Evolutionary conservation across 768 basidiomycete genomes (phyloP), one percentile per base, ranked within the genome.

Genomic region (Serendipita sp.): DNA sequence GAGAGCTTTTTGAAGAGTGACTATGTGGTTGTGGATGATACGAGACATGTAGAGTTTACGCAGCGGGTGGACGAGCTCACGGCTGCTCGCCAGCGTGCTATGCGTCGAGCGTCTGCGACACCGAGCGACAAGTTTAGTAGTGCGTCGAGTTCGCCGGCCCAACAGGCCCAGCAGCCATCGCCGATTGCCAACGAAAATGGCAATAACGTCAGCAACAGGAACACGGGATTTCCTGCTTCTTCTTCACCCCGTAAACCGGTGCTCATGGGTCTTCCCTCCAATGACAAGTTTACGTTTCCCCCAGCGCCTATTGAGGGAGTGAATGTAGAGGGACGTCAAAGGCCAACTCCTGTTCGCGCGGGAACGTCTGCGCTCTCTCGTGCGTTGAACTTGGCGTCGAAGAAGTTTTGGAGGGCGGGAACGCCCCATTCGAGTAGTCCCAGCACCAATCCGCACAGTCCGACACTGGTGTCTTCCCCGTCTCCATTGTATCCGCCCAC

Each of bases 11-110:
- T 75, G 7, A 72, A 71, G 1, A 69, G 69, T 61, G 95, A 98
- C 69, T 99, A 99, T 68, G 95, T 98, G 0, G 81, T 99, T 0
- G 89, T 98, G 1, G 93, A 87, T 44, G 92, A 99, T 71, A 82
- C 81, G 61, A 79, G 85, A 58, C 89, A 89, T 1, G 88, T 97
- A 2, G 94, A 98, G 70, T 90, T 97, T 71, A 91, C 90, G 70
- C 82, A 83, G 16, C 82, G 91, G 2, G 86, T 95, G 1, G 95
- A 98, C 75, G 94, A 89, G 74, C 79, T 89, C 42, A 81, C 74
- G 51, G 73, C 78, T 3, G 79, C 80, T 16, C 82, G 82, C 41
- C 62, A 41, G 2, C 78, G 82, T 7, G 80, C 30, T 78, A 72
- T 50, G 73, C 74, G 3, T 73, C 64, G 77, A n/a, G 74, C 77